Base-by-base conservation (phyloP, 345 rosid genomes). In the Anastatica hierochuntica region DNA sequence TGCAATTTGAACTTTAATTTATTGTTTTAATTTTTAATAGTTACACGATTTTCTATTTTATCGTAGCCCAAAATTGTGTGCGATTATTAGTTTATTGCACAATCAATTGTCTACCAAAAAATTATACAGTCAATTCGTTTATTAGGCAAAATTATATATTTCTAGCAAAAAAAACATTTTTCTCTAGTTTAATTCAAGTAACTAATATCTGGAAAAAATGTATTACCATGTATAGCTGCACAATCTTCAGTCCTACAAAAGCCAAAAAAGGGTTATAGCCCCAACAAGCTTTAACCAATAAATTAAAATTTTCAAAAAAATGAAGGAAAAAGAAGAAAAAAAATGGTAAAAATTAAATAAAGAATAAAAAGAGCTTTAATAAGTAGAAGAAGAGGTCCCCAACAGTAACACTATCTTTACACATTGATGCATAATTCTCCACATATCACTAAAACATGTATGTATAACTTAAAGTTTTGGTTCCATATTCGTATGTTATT, bases 221-320 rank as follows among this genome's bases (percentile, higher is more conserved):
- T 53, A 53, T 53, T 46, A 53, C 66, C 62, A 67, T 44, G 51
- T 30, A 60, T 67, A 53, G 66, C 58, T 66, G 67, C 74, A 75
- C 87, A 83, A 79, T 81, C 85, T 82, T 83, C 81, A 70, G 69
- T 74, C 72, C 97, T 74, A 85, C 87, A 72, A 89, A 85, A 88
- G 96, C 49, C 73, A 21, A 58, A 52, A 56, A 52, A 67, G 60
- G 63, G 31, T 56, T 11, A 54, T 72, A 71, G 74, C 62, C 81
- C 80, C 73, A 74, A 15, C 61, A 64, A 64, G 78, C 74, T 78
- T 70, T 68, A 18, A 58, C 49, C 35, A 34, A 43, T 44, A 54
- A 56, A 33, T 20, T 10, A 41, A 42, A n/a, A 9, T 39, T 30
- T 29, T n/a, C n/a, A n/a, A n/a, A 18, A 45, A 62, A 56, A 62